phyloP scores from a whole-genome alignment of 345 rosid species.

The Eucalyptus shirleyi region DNA sequence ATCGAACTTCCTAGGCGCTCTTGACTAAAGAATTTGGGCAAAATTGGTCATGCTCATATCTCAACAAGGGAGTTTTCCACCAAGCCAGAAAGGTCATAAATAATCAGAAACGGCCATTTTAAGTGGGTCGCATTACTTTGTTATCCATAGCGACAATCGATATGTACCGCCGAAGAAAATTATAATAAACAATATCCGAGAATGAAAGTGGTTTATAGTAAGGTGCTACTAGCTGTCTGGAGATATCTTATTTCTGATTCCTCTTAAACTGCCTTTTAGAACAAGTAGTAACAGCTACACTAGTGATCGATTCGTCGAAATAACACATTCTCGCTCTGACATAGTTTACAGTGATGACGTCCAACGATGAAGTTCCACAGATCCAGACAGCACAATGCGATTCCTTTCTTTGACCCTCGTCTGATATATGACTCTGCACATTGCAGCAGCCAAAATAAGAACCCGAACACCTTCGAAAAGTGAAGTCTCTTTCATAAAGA shows the following conservation, averaged over 20 bases:
- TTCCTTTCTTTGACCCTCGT: slow-evolving; percentile 57
- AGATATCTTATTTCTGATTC: background rate
- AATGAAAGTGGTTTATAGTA: background rate
- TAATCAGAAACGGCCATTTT: background rate
- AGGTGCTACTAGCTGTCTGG: background rate
- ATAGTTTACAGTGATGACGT: slow-evolving; percentile 29
- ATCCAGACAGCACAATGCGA: slow-evolving; percentile 56
- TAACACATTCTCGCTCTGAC: background rate
- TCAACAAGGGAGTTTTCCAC: background rate
- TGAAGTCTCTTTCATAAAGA: background rate
- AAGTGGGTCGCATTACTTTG: background rate
- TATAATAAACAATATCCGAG: background rate
- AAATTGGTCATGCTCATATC: background rate
- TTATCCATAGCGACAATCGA: background rate
- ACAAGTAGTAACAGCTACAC: background rate
- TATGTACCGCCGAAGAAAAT: background rate
- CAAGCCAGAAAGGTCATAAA: background rate
- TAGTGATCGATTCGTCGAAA: background rate
- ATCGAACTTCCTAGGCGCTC: background rate
- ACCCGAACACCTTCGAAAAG: background rate
- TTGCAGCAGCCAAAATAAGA: background rate
- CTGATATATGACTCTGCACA: slow-evolving; percentile 59
- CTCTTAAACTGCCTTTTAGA: background rate
- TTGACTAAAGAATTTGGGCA: background rate
- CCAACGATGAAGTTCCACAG: slow-evolving; percentile 36